Base-by-base conservation (phyloP, 192 early-diverging fungal species). In the Podila minutissima region DNA sequence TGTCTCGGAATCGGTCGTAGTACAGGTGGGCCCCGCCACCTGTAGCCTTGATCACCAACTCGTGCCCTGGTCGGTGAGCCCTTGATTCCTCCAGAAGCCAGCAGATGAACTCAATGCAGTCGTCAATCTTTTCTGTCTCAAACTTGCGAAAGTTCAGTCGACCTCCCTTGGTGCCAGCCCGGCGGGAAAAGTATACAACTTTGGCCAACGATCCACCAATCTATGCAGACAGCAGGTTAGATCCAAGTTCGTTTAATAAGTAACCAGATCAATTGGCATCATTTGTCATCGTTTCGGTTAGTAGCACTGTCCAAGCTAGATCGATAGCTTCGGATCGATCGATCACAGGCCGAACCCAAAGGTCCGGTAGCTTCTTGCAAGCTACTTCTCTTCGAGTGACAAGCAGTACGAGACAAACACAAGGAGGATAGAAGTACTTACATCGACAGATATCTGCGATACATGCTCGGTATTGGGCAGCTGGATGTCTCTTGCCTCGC, bases 61-160 rank as follows among this genome's bases (percentile, higher is more conserved):
- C 79, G 29, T 83, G 74, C 13, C 59, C 71, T 24, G 75, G 67
- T 13, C 75, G 67, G 57, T 38, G 69, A 12, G 68, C 67, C 29
- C 68, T 63, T 41, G 81, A 75, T 26, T 82, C 82, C 33, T 84
- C 75, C 67, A 97, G 75, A 24, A 97, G 83, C 9, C 86, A 79
- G 29, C 85, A 78, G 69, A 98, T 91, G 70, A 97, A 97, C 37
- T 89, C 92, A 24, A 98, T 89, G 82, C 96, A 97, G 59, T 94
- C 87, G 38, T 97, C 94, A 62, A 97, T 93, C 55, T 93, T 89
- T 78, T 95, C 94, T 0, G 97, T 99, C 73, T 99, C 96, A 72
- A 99, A 96, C 62, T 94, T 96, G 62, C 88, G 90, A 82, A 99
- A 99, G 82, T 97, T 95, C 59, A 99, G 82, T 13, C 96, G 88